Evolutionary conservation across 345 rosid species (phyloP), one percentile per base, ranked within the genome.

Genomic region (Brassica carinata): DNA sequence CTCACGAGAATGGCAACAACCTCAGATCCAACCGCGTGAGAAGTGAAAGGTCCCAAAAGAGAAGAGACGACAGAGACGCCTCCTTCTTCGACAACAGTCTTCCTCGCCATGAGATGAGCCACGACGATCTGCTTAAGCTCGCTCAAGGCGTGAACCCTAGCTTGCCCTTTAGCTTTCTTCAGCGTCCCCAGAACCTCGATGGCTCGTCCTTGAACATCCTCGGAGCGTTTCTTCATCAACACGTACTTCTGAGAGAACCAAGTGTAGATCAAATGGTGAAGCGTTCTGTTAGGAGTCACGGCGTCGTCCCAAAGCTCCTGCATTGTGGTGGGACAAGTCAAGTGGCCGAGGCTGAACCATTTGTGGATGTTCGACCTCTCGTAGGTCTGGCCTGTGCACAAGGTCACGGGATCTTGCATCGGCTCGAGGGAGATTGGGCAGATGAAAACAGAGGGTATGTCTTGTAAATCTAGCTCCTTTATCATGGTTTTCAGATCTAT

Each of bases 371-470:
- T 87, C 70, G 86, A 84, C 74, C 90, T 84, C 68, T 91, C 91
- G 19, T 91, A 91, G 69, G 96, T 91, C 71, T 91, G 93, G 29
- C 96, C 93, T 7, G 93, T 91, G 82, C 95, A 91, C 61, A 89
- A 83, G 33, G 95, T 91, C 31, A 91, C 93, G 0, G 93, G 96
- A 82, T 91, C 91, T 77, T 83, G 88, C 93, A 91, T 91, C 34
- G 93, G 89, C 69, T 89, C 90, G 15, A 91, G 67, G 0, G 96
- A 91, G 81, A 91, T 89, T 3, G 93, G 93, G 34, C 96, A 91
- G 10, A 91, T 85, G 83, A 91, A 89, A 51, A 91, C 96, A 0
- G 85, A 77, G 1, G 96, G 93, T 5, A 77, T 38, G 26, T 85
- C 81, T 0, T 14, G 70, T 67, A 77, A 77, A 43, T 91, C 91